phyloP scores from a whole-genome alignment of 495 filamentous ascomycete species.

The Astrothelium subdiscretum region DNA sequence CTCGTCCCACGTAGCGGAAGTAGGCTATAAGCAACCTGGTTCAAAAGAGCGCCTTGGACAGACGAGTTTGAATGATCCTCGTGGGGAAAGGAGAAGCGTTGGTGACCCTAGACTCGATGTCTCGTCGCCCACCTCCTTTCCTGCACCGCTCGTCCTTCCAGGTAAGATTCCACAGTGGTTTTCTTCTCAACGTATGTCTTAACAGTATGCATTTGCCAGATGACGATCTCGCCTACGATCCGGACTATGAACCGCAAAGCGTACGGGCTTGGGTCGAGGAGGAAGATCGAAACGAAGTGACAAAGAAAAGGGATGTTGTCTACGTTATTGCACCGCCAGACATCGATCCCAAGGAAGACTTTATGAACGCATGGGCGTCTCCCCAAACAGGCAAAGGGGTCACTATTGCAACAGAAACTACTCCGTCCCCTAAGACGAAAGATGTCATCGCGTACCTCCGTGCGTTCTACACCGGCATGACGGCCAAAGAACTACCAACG shows the following conservation, averaged over 20 bases:
- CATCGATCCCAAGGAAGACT: conserved; percentile 24
- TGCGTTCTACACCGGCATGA: conserved; percentile 51
- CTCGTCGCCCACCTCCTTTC: conserved; percentile 32
- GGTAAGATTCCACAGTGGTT: neutral
- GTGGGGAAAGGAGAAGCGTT: conserved; percentile 8
- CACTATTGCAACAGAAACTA: neutral
- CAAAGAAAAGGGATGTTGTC: conserved; percentile 34
- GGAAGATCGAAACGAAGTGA: conserved; percentile 44
- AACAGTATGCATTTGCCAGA: conserved; percentile 5
- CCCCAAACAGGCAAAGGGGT: neutral
- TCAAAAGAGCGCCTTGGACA: neutral
- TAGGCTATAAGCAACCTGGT: neutral
- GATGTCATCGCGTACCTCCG: conserved; percentile 41
- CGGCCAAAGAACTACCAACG: conserved; percentile 32
- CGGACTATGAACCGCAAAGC: conserved; percentile 44
- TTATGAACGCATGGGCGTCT: conserved; percentile 32
- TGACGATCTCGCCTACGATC: conserved; percentile 47
- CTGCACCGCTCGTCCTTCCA: conserved; percentile 49
- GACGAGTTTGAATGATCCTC: neutral
- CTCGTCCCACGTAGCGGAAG: conserved; percentile 3
- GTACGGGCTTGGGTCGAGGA: conserved; percentile 41
- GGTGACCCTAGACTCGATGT: neutral
- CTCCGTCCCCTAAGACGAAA: conserved; percentile 15
- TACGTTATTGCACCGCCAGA: conserved; percentile 41
- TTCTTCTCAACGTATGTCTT: neutral